Percentiles rank a stretch among this genome's conserved stretches.
Evolutionary conservation across 441 rosid species (phyloP).

Genomic region (Erysimum pusillum): DNA sequence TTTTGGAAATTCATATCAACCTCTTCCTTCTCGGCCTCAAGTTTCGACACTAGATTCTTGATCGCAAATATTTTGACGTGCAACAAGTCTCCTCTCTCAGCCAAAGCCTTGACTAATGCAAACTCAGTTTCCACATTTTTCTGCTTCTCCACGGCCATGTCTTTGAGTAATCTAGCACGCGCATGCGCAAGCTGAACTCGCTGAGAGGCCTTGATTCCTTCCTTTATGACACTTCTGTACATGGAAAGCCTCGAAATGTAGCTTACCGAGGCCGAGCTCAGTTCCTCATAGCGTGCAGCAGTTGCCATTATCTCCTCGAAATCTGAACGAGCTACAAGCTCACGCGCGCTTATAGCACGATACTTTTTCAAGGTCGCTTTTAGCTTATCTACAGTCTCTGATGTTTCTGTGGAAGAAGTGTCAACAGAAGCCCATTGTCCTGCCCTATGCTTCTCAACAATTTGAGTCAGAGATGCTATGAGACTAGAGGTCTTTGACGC

Average conservation of each 20-base stretch:
- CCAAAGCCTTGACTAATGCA: conserved; percentile 11
- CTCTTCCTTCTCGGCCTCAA: conserved; percentile 34
- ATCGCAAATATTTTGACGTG: conserved; percentile 25
- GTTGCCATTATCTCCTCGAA: conserved; percentile 11
- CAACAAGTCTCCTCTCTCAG: conserved; percentile 32
- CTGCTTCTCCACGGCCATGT: conserved; percentile 4
- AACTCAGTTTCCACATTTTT: conserved; percentile 9
- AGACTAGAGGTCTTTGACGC: conserved; percentile 37
- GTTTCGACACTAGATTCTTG: conserved; percentile 5
- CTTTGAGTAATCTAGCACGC: neutral
- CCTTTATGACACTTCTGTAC: conserved; percentile 22
- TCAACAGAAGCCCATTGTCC: too few relatives aligned
- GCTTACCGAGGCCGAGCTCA: neutral
- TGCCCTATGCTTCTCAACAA: too few relatives aligned
- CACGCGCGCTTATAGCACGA: neutral
- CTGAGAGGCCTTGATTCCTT: conserved; percentile 14
- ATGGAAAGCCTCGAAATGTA: conserved; percentile 29
- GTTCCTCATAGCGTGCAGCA: conserved; percentile 20
- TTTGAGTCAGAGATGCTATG: conserved; percentile 11
- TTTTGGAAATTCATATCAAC: conserved; percentile 7
- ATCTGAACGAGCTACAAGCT: conserved; percentile 23
- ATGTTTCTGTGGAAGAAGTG: neutral
- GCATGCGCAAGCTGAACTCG: neutral
- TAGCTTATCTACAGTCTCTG: conserved; percentile 7
- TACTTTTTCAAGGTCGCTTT: neutral